These are phyloP conservation scores for Papilionanthe hybrid DNA, from an alignment of 116 monocot genomes.

Conservation along the genomic window DNA sequence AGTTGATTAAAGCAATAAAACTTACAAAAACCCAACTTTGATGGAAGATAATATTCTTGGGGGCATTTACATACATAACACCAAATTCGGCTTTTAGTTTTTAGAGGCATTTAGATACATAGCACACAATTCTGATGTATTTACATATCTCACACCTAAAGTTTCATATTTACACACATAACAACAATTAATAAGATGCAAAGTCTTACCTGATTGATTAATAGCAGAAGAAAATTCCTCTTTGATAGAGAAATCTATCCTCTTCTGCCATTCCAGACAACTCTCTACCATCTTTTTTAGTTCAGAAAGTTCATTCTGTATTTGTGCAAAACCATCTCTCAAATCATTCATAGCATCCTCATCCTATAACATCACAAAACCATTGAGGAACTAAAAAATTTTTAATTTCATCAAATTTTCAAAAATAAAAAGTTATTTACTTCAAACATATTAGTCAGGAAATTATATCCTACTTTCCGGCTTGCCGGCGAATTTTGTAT, in stretches of 20 bases:
- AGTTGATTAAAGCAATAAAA: too few species aligned
- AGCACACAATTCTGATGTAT: too few species aligned
- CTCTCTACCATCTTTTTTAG: slow-evolving; percentile 60
- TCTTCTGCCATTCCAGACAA: slow-evolving; percentile 59
- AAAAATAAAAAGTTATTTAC: background rate
- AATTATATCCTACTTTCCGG: slow-evolving; percentile 14
- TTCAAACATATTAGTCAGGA: background rate
- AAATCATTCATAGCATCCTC: slow-evolving; percentile 38
- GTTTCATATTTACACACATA: too few species aligned
- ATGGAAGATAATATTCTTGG: too few species aligned
- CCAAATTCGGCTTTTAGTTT: too few species aligned
- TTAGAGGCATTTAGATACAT: background rate
- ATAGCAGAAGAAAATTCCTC: slow-evolving; percentile 46
- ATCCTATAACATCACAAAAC: slow-evolving; percentile 31
- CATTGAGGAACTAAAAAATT: background rate
- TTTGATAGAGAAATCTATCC: slow-evolving; percentile 49
- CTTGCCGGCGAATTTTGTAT: slow-evolving; percentile 12
- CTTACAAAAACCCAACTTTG: too few species aligned
- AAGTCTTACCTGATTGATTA: slow-evolving; percentile 37
- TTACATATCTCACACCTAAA: too few species aligned
- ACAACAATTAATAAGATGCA: background rate
- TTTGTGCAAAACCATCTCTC: slow-evolving; percentile 53
- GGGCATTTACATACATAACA: too few species aligned
- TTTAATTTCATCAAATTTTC: background rate
- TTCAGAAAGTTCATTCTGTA: slow-evolving; percentile 64